Evolutionary conservation across 2,329 filamentous ascomycete species (phyloP).

Genomic region (Penicillium digitatum): DNA sequence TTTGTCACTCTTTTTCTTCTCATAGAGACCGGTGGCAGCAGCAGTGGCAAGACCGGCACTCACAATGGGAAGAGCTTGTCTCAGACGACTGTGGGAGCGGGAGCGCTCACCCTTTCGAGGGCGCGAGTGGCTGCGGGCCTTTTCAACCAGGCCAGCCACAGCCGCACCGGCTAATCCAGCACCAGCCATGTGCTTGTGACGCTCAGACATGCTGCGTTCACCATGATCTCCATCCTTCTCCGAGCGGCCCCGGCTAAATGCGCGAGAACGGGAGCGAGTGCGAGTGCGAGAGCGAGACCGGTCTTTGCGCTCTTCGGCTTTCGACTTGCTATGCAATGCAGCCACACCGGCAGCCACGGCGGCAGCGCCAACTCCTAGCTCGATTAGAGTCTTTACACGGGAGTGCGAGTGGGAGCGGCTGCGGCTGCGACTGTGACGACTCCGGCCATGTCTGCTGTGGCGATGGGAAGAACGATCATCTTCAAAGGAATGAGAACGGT

Average conservation of each 20-base stretch:
- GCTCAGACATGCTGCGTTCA: slow-evolving; percentile 44
- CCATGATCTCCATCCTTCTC: slow-evolving; percentile 17
- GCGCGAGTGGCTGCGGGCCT: slow-evolving; percentile 56
- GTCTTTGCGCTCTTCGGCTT: slow-evolving; percentile 48
- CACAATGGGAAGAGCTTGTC: slow-evolving; percentile 57
- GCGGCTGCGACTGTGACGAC: slow-evolving; percentile 33
- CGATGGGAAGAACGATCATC: slow-evolving; percentile 38
- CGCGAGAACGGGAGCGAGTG: slow-evolving; percentile 45
- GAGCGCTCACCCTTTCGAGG: slow-evolving; percentile 47
- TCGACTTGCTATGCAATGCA: slow-evolving; percentile 53
- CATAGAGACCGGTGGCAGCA: slow-evolving; percentile 59
- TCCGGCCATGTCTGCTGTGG: slow-evolving; percentile 30
- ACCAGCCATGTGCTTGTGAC: slow-evolving; percentile 57
- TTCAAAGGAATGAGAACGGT: slow-evolving; percentile 41
- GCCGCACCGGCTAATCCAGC: slow-evolving; percentile 61
- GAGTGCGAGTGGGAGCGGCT: slow-evolving; percentile 49
- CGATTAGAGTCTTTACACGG: slow-evolving; percentile 52
- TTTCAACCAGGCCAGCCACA: slow-evolving; percentile 58
- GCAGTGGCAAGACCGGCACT: slow-evolving; percentile 60
- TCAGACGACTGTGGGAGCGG: slow-evolving; percentile 54
- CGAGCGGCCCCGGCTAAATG: slow-evolving; percentile 30
- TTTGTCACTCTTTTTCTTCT: slow-evolving; percentile 60
- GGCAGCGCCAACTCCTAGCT: slow-evolving; percentile 51
- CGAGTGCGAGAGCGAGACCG: slow-evolving; percentile 48
- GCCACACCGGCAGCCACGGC: slow-evolving; percentile 59